Conservation (phyloP, 768 basidiomycete genomes). For the Naganishia antarctica region DNA sequence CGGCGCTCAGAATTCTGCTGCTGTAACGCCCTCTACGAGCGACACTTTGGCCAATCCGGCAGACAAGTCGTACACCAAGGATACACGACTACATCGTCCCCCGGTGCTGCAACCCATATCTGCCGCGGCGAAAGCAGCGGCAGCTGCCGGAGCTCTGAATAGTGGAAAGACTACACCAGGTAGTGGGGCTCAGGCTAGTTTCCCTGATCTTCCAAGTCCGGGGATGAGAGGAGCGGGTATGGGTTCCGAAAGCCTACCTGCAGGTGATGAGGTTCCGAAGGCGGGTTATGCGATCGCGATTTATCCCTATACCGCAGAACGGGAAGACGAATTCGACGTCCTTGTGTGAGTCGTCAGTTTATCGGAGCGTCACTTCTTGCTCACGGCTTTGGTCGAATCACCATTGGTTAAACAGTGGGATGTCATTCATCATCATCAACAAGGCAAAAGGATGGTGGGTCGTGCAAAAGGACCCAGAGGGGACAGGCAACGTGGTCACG, state of each 20-base stretch:
- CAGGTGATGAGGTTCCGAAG: slow-evolving; percentile 48
- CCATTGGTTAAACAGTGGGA: slow-evolving; percentile 57
- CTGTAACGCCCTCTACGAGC: background rate
- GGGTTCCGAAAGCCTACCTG: slow-evolving; percentile 35
- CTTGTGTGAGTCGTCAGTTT: slow-evolving; percentile 65
- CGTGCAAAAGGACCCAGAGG: slow-evolving; percentile 86
- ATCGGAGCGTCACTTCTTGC: slow-evolving; percentile 20
- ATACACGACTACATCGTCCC: slow-evolving; percentile 46
- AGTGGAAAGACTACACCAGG: slow-evolving; percentile 28
- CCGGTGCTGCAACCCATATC: slow-evolving; percentile 47
- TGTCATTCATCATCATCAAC: slow-evolving; percentile 87
- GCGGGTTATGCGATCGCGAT: slow-evolving; percentile 96
- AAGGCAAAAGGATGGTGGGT: slow-evolving; percentile 99
- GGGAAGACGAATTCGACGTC: slow-evolving; percentile 97
- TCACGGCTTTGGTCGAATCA: background rate
- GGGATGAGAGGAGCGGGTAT: slow-evolving; percentile 33
- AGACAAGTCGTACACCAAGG: slow-evolving; percentile 30
- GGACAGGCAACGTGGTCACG: slow-evolving; percentile 68
- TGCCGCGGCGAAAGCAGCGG: slow-evolving; percentile 32
- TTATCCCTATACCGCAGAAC: slow-evolving; percentile 97
- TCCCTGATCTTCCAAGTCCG: slow-evolving; percentile 47
- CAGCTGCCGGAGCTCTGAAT: slow-evolving; percentile 30
- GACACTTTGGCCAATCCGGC: slow-evolving; percentile 35
- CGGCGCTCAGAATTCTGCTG: background rate
- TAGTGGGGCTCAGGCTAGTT: slow-evolving; percentile 35